Conservation (phyloP, 495 filamentous ascomycete species). For the Halenospora varia region DNA sequence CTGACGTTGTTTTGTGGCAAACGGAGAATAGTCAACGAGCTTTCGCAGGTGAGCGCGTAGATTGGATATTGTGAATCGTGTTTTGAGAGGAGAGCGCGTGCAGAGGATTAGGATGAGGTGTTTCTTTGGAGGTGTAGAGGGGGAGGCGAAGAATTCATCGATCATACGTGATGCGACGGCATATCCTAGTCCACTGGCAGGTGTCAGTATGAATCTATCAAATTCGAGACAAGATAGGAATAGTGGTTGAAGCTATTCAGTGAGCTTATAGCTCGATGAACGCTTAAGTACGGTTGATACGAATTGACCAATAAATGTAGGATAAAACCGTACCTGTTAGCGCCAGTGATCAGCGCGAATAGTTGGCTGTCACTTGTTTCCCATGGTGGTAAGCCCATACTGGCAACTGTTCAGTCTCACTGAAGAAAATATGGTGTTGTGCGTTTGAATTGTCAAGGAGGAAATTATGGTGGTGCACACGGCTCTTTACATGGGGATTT, state of each 20-base stretch:
- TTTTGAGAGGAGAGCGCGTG: conserved; percentile 58
- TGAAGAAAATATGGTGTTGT: no score
- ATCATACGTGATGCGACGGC: conserved; percentile 82
- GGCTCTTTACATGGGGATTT: not conserved
- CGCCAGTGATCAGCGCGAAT: conserved; percentile 64
- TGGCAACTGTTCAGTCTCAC: not conserved
- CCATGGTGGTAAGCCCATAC: conserved; percentile 43
- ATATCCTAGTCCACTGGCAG: conserved; percentile 78
- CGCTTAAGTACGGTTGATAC: not conserved
- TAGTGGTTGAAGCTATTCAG: not conserved
- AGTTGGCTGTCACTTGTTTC: conserved; percentile 41
- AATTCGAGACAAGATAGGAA: not conserved
- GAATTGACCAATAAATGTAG: not conserved
- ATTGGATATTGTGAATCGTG: conserved; percentile 49
- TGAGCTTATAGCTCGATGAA: not conserved
- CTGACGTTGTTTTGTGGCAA: conserved; percentile 21
- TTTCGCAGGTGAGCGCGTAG: conserved; percentile 49
- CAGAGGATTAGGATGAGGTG: conserved; percentile 64
- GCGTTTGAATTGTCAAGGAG: no score
- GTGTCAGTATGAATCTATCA: conserved; percentile 20
- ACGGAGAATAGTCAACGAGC: conserved; percentile 22
- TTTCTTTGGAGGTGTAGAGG: conserved; percentile 53
- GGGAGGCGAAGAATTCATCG: conserved; percentile 78
- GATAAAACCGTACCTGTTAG: conserved; percentile 57
- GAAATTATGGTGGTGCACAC: no score